Percentiles rank a stretch among this genome's conserved stretches.
These are phyloP conservation scores for Leptosphaerulina australis DNA, from an alignment of 2,329 filamentous ascomycete genomes.

Conservation along the genomic window DNA sequence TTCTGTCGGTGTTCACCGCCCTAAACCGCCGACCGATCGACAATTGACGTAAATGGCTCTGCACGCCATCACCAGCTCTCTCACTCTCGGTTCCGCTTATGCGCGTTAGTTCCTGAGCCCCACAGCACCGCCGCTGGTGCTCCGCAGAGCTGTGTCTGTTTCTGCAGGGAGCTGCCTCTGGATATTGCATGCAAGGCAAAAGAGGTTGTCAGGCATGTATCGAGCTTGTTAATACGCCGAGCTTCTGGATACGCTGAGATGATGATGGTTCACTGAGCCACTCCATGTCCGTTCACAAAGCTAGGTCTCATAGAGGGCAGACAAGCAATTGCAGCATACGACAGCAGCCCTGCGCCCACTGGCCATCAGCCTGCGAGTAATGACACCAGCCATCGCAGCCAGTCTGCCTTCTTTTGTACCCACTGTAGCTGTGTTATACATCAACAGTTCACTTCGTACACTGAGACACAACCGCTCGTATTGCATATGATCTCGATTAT, in stretches of 20 bases:
- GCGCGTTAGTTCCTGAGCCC: conserved; percentile 15
- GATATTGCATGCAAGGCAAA: not conserved
- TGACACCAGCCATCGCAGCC: conserved; percentile 13
- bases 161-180: not conserved
- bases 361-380: conserved; percentile 17
- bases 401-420: conserved; percentile 4
- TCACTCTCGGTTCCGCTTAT: conserved; percentile 2
- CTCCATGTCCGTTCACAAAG: conserved; percentile 7
- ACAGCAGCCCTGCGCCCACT: not conserved
- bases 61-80: not conserved
- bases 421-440: not conserved
- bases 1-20: conserved; percentile 11
- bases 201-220: not conserved
- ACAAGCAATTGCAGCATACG: not conserved
- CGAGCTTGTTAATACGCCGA: conserved; percentile 7
- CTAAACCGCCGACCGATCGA: conserved; percentile 2
- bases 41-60: conserved; percentile 4
- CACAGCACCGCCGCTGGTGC: not conserved
- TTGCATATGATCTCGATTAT: conserved; percentile 1
- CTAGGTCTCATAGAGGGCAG: conserved; percentile 15
- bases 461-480: conserved; percentile 10
- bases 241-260: conserved; percentile 5
- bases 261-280: conserved; percentile 5
- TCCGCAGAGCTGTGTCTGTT: not conserved
- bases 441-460: not conserved